These are phyloP conservation scores for Rhizopogon salebrosus DNA, from an alignment of 768 basidiomycete genomes.

Conservation along the genomic window DNA sequence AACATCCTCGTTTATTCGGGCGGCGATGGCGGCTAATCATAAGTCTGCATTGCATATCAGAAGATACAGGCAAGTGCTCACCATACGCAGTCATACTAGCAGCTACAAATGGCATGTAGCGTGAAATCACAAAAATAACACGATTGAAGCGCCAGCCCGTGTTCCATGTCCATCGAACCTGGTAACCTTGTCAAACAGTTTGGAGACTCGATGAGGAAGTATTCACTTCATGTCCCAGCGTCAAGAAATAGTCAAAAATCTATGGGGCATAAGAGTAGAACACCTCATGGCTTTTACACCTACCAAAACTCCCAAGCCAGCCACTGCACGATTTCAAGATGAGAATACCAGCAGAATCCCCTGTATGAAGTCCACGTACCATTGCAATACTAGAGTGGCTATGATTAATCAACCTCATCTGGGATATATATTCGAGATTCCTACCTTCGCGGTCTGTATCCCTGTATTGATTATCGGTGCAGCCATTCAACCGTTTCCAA, in stretches of 20 bases:
- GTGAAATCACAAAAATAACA: constrained; percentile 1
- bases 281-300: background rate
- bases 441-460: too few relatives aligned
- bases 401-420: too few relatives aligned
- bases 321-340: background rate
- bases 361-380: background rate
- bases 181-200: background rate
- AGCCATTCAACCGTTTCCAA: too few relatives aligned
- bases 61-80: background rate
- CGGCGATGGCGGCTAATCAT: background rate
- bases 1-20: background rate
- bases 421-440: too few relatives aligned
- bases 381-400: too few relatives aligned
- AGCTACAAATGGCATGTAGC: constrained; percentile 3
- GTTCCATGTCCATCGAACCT: constrained; percentile 4
- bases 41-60: background rate
- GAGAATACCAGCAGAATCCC: background rate
- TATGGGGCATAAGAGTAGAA: background rate
- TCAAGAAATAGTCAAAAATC: background rate
- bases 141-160: background rate
- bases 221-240: background rate
- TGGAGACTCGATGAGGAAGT: background rate
- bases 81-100: constrained; percentile 5
- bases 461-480: too few relatives aligned
- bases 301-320: background rate